Evolutionary conservation across 306 rosid genomes (phyloP).

Genomic region (Trifolium repens): DNA sequence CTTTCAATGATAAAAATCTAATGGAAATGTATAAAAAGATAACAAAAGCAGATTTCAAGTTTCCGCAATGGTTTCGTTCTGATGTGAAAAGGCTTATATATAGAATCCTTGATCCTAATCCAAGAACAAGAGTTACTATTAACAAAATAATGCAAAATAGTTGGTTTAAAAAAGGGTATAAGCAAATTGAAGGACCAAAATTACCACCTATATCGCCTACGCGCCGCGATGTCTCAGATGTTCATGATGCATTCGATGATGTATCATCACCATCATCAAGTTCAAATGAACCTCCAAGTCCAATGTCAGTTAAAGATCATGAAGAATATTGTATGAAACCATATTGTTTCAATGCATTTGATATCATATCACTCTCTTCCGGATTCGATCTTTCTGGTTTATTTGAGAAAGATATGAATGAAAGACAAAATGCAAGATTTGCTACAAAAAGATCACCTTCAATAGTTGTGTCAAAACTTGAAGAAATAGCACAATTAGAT

Average conservation of each 20-base stretch:
- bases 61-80: conserved; percentile 62
- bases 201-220: conserved; percentile 32
- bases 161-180: conserved; percentile 70
- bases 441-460: conserved; percentile 52
- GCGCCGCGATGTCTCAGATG: conserved; percentile 29
- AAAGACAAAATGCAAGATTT: conserved; percentile 44
- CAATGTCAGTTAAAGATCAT: not conserved
- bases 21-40: conserved; percentile 66
- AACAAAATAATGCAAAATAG: conserved; percentile 50
- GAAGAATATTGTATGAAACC: conserved; percentile 38
- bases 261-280: not conserved
- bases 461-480: conserved; percentile 58
- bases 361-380: conserved; percentile 70
- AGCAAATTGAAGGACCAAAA: conserved; percentile 23
- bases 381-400: conserved; percentile 75
- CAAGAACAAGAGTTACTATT: conserved; percentile 53
- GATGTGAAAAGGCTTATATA: conserved; percentile 58
- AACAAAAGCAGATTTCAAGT: conserved; percentile 59
- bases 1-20: conserved; percentile 62
- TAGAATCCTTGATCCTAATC: conserved; percentile 67
- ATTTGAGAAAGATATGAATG: conserved; percentile 53
- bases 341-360: conserved; percentile 66
- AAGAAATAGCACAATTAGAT: conserved; percentile 59
- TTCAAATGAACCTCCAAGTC: conserved; percentile 14
- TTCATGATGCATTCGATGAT: conserved; percentile 39